Percentiles rank a stretch among this genome's conserved stretches.
phyloP scores from a whole-genome alignment of 306 rosid species.

The Citrullus amarus region DNA sequence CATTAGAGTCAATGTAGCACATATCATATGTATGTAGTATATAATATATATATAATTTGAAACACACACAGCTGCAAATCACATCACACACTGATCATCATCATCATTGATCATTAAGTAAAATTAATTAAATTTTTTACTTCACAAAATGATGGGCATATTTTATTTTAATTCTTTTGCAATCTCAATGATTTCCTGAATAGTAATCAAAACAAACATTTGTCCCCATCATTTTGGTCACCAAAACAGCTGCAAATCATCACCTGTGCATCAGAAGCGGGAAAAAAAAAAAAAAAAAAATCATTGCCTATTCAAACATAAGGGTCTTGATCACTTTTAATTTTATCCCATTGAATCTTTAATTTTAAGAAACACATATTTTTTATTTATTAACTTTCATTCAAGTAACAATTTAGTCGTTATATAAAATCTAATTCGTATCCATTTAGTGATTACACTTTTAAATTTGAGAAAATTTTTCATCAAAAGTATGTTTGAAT shows the following conservation, averaged over 20 bases:
- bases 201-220: neutral
- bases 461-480: too few relatives aligned
- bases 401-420: too few relatives aligned
- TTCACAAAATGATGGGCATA: neutral
- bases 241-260: neutral
- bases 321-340: neutral
- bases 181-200: neutral
- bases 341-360: neutral
- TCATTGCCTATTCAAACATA: neutral
- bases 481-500: too few relatives aligned
- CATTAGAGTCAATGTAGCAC: neutral
- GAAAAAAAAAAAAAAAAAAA: too few relatives aligned
- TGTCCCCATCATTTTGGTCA: neutral
- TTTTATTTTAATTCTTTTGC: neutral
- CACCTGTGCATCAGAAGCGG: neutral
- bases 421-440: too few relatives aligned
- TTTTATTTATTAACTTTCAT: too few relatives aligned
- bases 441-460: too few relatives aligned
- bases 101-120: neutral
- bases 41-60: neutral
- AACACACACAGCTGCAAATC: constrained; percentile 5
- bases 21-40: neutral
- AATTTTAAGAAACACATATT: neutral
- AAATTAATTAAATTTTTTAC: neutral
- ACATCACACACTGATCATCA: neutral